Percentiles rank a stretch among this genome's conserved stretches.
These are phyloP conservation scores for Sisymbrium altissimum DNA, from an alignment of 345 rosid genomes.

Conservation along the genomic window DNA sequence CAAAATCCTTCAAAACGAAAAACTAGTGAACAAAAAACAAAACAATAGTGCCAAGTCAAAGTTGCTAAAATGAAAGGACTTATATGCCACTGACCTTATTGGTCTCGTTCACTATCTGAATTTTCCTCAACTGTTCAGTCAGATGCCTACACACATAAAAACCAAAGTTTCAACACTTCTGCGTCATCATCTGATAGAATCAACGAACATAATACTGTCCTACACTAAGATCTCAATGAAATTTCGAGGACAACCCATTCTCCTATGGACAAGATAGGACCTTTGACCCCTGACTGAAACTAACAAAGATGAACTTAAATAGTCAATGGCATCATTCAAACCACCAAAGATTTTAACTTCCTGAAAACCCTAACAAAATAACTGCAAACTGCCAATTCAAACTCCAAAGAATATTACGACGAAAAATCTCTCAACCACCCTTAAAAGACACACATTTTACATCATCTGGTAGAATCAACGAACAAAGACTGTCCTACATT, in stretches of 20 bases:
- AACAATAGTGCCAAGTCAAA: conserved; percentile 4
- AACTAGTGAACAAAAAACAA: neutral
- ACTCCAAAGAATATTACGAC: neutral
- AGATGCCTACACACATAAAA: conserved; percentile 49
- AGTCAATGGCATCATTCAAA: neutral
- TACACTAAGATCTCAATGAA: neutral
- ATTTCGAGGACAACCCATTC: neutral
- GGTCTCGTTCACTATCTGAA: conserved; percentile 69
- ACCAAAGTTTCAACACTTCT: neutral
- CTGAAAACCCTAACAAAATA: conserved; percentile 6
- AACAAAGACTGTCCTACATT: neutral
- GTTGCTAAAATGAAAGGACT: neutral
- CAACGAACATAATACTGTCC: neutral
- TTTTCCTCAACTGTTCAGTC: conserved; percentile 76
- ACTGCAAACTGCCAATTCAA: neutral
- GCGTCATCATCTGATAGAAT: neutral
- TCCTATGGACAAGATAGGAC: neutral
- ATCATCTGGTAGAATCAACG: neutral
- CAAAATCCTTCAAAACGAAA: conserved; percentile 57
- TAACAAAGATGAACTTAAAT: neutral
- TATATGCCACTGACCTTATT: conserved; percentile 54
- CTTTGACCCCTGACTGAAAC: neutral
- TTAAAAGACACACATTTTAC: neutral
- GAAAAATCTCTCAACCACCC: neutral
- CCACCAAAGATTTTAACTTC: neutral